Base-by-base conservation (phyloP, 2,329 filamentous ascomycete genomes). In the Stemphylium beticola region DNA sequence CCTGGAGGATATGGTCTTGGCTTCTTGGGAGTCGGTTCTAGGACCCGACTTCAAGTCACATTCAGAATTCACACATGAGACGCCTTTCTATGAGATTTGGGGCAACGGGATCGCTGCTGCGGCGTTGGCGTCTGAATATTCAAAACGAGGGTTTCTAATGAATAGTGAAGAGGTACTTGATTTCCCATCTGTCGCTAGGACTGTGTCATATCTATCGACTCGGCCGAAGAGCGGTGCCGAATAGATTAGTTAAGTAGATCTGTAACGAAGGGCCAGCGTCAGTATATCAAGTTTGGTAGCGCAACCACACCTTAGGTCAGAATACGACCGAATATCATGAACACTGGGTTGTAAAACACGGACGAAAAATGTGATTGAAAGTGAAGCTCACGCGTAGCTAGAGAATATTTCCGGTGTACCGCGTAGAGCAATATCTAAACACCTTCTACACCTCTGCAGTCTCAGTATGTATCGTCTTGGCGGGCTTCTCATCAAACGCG, bases 401-500 rank as follows among this genome's bases (percentile, higher is more conserved):
- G 2, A 9, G 4, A 8, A 29, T 3, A 8, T 29, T 29, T 11
- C 9, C 8, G 26, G 7, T 29, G 9, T 29, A 29, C 26, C 26
- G 11, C 9, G 7, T 2, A 11, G 10, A 29, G 26, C 8, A 29
- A 29, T 9, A 11, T 11, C 26, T 29, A 2, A 29, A 29, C 8
- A 29, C 10, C 9, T 10, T 9, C 11, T 9, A 29, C 11, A 29
- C 26, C 26, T 29, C 26, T 9, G 38, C 44, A 38, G 33, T 34
- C 33, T 38, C 5, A 11, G 22, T 54, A 39, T 34, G 39, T 33
- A 54, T 8, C 9, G 39, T 39, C 32, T 39, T 39, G 11, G 26
- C 40, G 15, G 46, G 39, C 44, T 65, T 63, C 49, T 59, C 58
- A 38, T 63, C 58, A 11, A 41, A 48, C 17, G 46, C 58, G n/a